Evolutionary conservation across 1,139 yeast genomes (phyloP), one percentile per base, ranked within the genome.

Genomic region (Saccharomycopsis hybrid): DNA sequence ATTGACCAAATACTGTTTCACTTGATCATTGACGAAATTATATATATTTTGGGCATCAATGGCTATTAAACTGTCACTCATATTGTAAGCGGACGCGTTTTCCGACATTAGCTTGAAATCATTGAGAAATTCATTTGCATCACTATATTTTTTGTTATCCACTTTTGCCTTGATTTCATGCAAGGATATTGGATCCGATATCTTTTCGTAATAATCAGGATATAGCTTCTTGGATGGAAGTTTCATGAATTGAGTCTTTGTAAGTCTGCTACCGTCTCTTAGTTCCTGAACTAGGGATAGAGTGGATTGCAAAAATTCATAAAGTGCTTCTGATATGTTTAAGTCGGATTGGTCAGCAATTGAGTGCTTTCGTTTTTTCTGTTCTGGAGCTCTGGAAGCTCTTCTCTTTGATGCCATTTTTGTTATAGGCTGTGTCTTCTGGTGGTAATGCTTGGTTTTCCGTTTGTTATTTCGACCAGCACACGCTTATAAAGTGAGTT

Each of bases 141-240:
- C 55, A 0, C 64, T 50, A 54, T 75, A 76, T 38, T 62, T 37
- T 2, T 44, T 28, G 7, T 44, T 5, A 7, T 51, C 63, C 49
- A 68, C 66, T 60, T 72, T 80, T 59, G 64, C 71, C 56, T 72
- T 77, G 42, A 84, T 82, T 57, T 85, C 95, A 45, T 76, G 65
- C 9, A 86, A 63, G 1, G 92, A 80, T 7, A 85, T 76, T 2
- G 95, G 95, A n/a, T 69, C 62, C 29, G 66, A 65, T 36, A 86
- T 79, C 53, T 82, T 71, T 49, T 78, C 76, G 62, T 82, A 85
- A 65, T 90, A 92, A 60, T 86, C 94, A 0, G 97, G 95, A 57
- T 85, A 88, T 39, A 77, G 68, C 57, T 83, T 83, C 60, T 78
- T 83, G 37, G 84, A 74, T 2, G 96, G 96, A 41, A 87, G 69